Percentiles rank a stretch among this genome's conserved stretches.
Evolutionary conservation across 495 filamentous ascomycete genomes (phyloP).

Genomic region (Chaetomidium leptoderma): DNA sequence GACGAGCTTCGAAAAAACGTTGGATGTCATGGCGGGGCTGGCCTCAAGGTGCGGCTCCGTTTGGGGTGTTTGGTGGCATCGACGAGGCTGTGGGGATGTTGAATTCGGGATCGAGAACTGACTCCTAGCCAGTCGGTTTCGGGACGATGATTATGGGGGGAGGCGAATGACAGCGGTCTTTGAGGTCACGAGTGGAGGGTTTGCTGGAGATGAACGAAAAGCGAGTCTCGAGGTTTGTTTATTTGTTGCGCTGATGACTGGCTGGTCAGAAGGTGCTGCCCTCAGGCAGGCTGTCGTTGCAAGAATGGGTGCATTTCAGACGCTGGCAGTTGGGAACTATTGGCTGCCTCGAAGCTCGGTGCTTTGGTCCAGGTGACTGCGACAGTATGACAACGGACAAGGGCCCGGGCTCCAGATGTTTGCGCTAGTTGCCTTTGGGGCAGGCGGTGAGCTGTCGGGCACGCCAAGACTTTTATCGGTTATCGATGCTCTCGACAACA

Average conservation of each 20-base stretch:
- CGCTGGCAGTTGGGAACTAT: background rate
- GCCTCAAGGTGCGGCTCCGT: conserved; percentile 4
- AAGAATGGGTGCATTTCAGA: background rate
- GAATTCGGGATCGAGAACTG: background rate
- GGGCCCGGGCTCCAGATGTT: conserved; percentile 9
- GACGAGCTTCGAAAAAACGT: conserved; percentile 69
- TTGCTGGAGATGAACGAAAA: too few species aligned
- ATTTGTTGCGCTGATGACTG: background rate
- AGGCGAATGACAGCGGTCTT: background rate
- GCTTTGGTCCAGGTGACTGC: conserved; percentile 23
- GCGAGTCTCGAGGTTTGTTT: too few species aligned
- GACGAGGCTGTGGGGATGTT: background rate
- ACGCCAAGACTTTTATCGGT: conserved; percentile 14
- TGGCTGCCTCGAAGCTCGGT: conserved; percentile 4
- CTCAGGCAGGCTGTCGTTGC: background rate
- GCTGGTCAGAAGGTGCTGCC: conserved; percentile 17
- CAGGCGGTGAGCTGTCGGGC: conserved; percentile 18
- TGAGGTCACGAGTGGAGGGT: too few species aligned
- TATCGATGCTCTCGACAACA: background rate
- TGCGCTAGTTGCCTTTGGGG: conserved; percentile 4
- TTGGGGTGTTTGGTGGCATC: background rate
- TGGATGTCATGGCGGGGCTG: conserved; percentile 58
- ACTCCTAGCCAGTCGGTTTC: background rate
- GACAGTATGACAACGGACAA: conserved; percentile 21
- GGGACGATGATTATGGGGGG: background rate